These are phyloP conservation scores for Lachnellula willkommii DNA, from an alignment of 2,329 filamentous ascomycete genomes.

Conservation along the genomic window DNA sequence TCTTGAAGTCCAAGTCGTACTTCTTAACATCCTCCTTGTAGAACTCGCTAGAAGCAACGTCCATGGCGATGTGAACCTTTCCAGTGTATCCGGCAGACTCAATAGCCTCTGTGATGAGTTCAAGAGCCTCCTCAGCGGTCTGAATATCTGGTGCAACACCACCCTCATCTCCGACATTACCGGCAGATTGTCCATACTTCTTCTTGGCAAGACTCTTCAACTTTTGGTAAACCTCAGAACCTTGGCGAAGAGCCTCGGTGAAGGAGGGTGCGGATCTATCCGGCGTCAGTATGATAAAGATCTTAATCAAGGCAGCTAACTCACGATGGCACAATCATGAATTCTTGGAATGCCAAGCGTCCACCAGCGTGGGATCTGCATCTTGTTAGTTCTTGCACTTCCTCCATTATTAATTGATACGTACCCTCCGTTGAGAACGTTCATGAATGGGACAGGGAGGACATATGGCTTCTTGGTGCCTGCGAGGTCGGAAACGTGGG, in stretches of 20 bases:
- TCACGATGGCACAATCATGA: slow-evolving; percentile 86
- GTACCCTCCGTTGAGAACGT: slow-evolving; percentile 73
- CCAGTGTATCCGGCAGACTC: slow-evolving; percentile 93
- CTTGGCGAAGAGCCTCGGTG: slow-evolving; percentile 92
- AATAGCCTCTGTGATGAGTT: slow-evolving; percentile 91
- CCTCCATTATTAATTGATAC: slow-evolving; percentile 2
- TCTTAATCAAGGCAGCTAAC: slow-evolving; percentile 28
- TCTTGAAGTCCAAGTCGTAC: slow-evolving; percentile 99
- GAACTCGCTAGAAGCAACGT: slow-evolving; percentile 98
- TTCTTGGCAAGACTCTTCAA: slow-evolving; percentile 97
- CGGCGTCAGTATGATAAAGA: slow-evolving; percentile 6
- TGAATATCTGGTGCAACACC: slow-evolving; percentile 99
- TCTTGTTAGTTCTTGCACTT: slow-evolving; percentile 14
- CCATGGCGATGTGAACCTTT: slow-evolving; percentile 97
- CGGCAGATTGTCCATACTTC: slow-evolving; percentile 98
- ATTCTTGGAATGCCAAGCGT: slow-evolving; percentile 90
- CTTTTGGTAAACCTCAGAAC: slow-evolving; percentile 96
- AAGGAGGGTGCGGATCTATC: slow-evolving; percentile 76
- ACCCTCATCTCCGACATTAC: slow-evolving; percentile 99
- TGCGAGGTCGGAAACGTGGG: slow-evolving; percentile 80
- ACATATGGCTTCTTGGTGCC: slow-evolving; percentile 90
- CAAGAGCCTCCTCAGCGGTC: slow-evolving; percentile 91
- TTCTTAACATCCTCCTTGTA: slow-evolving; percentile 98
- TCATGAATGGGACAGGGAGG: slow-evolving; percentile 87
- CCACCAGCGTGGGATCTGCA: slow-evolving; percentile 90